These are phyloP conservation scores for Paramecium octaurelia DNA, from an alignment of 73 alveolate species.

Conservation along the genomic window DNA sequence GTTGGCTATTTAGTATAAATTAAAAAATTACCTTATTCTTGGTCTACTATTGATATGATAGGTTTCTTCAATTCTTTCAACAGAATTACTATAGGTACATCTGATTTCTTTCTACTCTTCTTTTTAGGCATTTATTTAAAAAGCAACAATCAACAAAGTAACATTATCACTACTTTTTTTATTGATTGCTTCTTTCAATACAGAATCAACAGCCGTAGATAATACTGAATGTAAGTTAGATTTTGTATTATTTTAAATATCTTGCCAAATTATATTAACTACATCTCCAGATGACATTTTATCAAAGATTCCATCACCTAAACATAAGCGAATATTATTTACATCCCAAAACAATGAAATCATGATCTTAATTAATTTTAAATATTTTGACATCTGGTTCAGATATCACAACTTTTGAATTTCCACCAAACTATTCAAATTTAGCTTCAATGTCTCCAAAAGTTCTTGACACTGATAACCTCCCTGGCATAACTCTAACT, in stretches of 20 bases:
- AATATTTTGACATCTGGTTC: conserved; percentile 90
- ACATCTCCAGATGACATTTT: conserved; percentile 91
- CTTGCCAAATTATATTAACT: conserved; percentile 73
- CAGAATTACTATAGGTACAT: background rate
- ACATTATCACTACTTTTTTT: conserved; percentile 94
- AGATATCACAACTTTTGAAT: conserved; percentile 89
- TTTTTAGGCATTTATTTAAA: background rate
- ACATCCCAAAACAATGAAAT: conserved; percentile 72
- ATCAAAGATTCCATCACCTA: conserved; percentile 98
- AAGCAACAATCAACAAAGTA: conserved; percentile 91
- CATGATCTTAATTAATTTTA: conserved; percentile 76
- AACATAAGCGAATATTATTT: background rate
- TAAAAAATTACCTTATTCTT: background rate
- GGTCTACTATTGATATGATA: background rate
- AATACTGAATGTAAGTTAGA: conserved; percentile 80
- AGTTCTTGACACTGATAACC: conserved; percentile 92
- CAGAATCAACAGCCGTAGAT: conserved; percentile 90
- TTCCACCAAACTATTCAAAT: conserved; percentile 90
- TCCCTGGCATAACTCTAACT: conserved; percentile 90
- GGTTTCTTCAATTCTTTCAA: background rate
- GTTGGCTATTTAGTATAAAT: background rate
- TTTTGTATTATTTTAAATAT: background rate
- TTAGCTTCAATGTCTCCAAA: conserved; percentile 98
- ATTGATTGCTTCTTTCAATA: conserved; percentile 82
- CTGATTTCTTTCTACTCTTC: background rate